phyloP scores from a whole-genome alignment of 352 stramenopile genomes.

The Thraustotheca clavata region DNA sequence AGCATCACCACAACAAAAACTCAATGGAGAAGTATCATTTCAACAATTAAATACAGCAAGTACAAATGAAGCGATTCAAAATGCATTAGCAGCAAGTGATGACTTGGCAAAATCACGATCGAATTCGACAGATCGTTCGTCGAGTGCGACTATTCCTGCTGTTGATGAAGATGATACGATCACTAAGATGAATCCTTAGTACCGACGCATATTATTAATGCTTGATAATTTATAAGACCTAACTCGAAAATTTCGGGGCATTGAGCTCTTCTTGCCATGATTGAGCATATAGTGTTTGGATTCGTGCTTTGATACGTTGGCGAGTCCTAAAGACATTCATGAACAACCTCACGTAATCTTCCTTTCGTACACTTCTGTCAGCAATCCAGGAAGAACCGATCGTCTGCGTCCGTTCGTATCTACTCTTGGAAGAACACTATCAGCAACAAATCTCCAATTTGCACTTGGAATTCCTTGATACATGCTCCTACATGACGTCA shows the following conservation, averaged over 20 bases:
- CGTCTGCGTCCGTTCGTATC: neutral
- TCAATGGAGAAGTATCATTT: neutral
- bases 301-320: neutral
- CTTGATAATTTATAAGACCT: conserved; percentile 7
- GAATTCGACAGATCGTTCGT: neutral
- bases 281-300: conserved; percentile 6
- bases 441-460: conserved; percentile 14
- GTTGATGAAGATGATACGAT: conserved; percentile 1
- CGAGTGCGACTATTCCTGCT: neutral
- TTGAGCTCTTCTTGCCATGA: conserved; percentile 1
- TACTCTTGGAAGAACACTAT: neutral
- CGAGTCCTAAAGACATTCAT: conserved; percentile 1
- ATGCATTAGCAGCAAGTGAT: too few relatives aligned
- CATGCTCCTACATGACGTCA: neutral
- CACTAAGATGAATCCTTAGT: neutral
- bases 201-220: too few relatives aligned
- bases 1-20: neutral
- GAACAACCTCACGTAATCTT: neutral
- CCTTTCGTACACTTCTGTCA: neutral
- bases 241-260: neutral
- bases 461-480: neutral
- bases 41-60: neutral
- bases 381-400: neutral
- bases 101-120: neutral
- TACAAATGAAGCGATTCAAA: too few relatives aligned